A percentile compares a stretch with the other conserved stretches of the same genome.
Conservation (phyloP, 495 filamentous ascomycete species). For the Pyrenula massariospora region DNA sequence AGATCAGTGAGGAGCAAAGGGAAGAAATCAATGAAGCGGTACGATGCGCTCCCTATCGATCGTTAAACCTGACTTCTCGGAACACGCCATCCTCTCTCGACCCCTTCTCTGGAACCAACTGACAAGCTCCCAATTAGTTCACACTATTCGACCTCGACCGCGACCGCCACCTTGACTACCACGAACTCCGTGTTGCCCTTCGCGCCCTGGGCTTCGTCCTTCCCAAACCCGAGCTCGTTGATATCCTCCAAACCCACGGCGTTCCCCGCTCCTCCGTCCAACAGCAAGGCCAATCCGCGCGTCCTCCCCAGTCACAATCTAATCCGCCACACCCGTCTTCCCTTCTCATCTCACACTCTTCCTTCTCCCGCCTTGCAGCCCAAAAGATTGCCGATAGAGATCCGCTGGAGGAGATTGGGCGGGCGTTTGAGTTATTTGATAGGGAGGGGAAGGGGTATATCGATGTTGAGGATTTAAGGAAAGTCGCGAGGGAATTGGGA, state of each 20-base stretch:
- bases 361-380: conserved; percentile 71
- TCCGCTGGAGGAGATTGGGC: conserved; percentile 79
- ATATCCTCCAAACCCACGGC: conserved; percentile 63
- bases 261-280: conserved; percentile 40
- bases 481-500: conserved; percentile 82
- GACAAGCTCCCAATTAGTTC: conserved; percentile 44
- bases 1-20: conserved; percentile 71
- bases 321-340: conserved; percentile 27
- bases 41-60: conserved; percentile 16
- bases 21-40: conserved; percentile 88
- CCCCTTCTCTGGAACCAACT: background rate
- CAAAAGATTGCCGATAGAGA: conserved; percentile 69
- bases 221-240: conserved; percentile 68
- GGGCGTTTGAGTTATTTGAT: conserved; percentile 87
- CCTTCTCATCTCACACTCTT: conserved; percentile 57
- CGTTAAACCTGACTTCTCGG: background rate
- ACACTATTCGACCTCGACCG: conserved; percentile 95
- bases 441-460: conserved; percentile 72
- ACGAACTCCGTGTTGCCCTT: conserved; percentile 94
- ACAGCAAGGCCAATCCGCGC: conserved; percentile 18
- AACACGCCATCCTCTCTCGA: background rate
- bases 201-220: conserved; percentile 92
- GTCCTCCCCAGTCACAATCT: conserved; percentile 12
- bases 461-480: conserved; percentile 68
- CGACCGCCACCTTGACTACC: conserved; percentile 88